A percentile compares a stretch with the other conserved stretches of the same genome.
Conservation (phyloP, 73 alveolate species). For the Stentor roeselii region DNA sequence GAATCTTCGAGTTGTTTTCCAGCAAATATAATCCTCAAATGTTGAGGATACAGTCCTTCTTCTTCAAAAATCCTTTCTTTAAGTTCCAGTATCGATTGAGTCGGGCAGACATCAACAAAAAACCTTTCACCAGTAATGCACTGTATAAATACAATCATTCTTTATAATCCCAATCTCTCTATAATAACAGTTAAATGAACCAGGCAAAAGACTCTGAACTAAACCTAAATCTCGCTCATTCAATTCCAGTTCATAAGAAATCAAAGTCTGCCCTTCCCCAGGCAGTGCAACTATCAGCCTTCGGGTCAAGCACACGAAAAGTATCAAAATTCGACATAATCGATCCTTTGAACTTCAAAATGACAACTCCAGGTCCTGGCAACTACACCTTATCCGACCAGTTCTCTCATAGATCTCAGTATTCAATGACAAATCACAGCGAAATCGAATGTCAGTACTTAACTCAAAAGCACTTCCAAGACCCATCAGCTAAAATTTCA, state of each 20-base stretch:
- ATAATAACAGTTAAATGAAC: too few species aligned
- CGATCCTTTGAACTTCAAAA: constrained; percentile 2
- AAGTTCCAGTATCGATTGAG: not conserved
- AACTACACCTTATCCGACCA: not conserved
- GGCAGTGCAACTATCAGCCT: not conserved
- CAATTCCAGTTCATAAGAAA: too few species aligned
- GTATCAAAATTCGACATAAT: not conserved
- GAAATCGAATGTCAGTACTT: not conserved
- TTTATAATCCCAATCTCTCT: too few species aligned
- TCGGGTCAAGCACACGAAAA: not conserved
- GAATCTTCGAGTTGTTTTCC: constrained; percentile 35
- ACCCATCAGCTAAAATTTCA: not conserved
- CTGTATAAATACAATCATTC: constrained; percentile 28
- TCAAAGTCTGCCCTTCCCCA: not conserved
- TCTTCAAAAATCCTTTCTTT: not conserved
- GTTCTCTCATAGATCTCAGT: not conserved
- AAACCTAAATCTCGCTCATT: too few species aligned
- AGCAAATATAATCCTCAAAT: constrained; percentile 40
- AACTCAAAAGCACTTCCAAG: not conserved
- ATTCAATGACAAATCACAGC: not conserved
- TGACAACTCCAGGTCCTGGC: constrained; percentile 19
- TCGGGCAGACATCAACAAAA: not conserved
- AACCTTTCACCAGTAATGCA: constrained; percentile 29
- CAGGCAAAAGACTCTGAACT: too few species aligned
- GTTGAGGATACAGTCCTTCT: constrained; percentile 18